Percentiles rank a stretch among this genome's conserved stretches.
Evolutionary conservation across 805 yeast species (phyloP).

Genomic region (Pichia heedii): DNA sequence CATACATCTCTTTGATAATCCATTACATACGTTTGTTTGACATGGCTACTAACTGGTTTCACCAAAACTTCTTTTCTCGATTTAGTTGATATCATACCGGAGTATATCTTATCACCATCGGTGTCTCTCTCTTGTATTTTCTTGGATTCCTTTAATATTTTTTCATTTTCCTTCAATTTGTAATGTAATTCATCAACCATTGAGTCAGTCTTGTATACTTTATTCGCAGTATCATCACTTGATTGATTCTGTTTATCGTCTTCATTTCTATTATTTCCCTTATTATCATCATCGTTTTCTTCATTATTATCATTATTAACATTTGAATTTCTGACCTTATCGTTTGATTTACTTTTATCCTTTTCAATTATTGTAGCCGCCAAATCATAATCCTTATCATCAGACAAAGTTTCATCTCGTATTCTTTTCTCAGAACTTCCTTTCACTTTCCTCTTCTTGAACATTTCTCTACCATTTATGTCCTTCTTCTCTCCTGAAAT

Average conservation of each 20-base stretch:
- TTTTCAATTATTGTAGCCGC: not conserved
- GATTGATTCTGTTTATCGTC: not conserved
- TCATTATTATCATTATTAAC: not conserved
- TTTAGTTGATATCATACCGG: constrained; percentile 16
- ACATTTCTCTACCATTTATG: too few relatives aligned
- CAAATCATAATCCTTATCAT: not conserved
- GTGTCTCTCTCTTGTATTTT: constrained; percentile 12
- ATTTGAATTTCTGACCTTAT: too few relatives aligned
- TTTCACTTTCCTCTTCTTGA: constrained; percentile 29
- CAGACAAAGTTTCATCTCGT: not conserved
- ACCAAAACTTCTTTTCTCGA: constrained; percentile 10
- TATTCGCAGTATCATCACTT: not conserved
- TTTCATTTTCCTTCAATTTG: constrained; percentile 3
- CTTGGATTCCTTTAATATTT: not conserved
- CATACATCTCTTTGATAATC: constrained; percentile 94
- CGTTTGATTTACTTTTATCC: too few relatives aligned
- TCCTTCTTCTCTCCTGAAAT: too few relatives aligned
- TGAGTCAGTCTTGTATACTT: constrained; percentile 17
- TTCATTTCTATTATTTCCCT: not conserved
- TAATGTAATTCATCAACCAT: constrained; percentile 18
- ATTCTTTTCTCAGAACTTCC: not conserved
- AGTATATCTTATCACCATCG: constrained; percentile 22
- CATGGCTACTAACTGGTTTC: constrained; percentile 32
- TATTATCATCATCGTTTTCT: not conserved
- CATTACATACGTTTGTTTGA: constrained; percentile 57